A percentile compares a stretch with the other conserved stretches of the same genome.
Conservation (phyloP, 495 filamentous ascomycete genomes). For the Arthonia radiata region DNA sequence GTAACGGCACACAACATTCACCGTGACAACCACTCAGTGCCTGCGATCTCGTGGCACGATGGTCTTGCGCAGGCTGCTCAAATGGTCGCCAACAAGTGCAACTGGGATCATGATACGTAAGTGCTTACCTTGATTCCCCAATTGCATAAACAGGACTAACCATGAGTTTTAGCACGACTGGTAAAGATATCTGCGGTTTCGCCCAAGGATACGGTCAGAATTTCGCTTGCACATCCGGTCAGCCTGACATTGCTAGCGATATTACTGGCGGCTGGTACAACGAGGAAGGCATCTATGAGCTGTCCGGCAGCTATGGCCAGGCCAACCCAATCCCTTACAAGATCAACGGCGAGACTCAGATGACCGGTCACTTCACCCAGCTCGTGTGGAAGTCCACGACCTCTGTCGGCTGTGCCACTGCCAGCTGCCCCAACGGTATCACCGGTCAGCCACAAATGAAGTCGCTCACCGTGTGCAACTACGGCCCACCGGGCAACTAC, state of each 20-base stretch:
- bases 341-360: slow-evolving; percentile 33
- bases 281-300: slow-evolving; percentile 36
- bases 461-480: slow-evolving; percentile 75
- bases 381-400: slow-evolving; percentile 58
- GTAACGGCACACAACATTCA: slow-evolving; percentile 65
- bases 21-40: slow-evolving; percentile 58
- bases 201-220: slow-evolving; percentile 65
- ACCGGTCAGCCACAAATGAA: slow-evolving; percentile 19
- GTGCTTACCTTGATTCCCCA: no score
- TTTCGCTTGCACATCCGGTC: slow-evolving; percentile 29
- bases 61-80: slow-evolving; percentile 36
- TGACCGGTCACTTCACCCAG: slow-evolving; percentile 67
- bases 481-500: slow-evolving; percentile 46
- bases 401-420: slow-evolving; percentile 47
- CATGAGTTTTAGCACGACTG: no score
- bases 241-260: slow-evolving; percentile 29
- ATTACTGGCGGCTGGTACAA: slow-evolving; percentile 72
- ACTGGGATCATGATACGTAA: slow-evolving; percentile 56
- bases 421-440: slow-evolving; percentile 19
- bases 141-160: no score
- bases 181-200: slow-evolving; percentile 13
- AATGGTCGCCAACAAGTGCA: slow-evolving; percentile 26
- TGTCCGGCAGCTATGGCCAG: slow-evolving; percentile 19
- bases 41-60: slow-evolving; percentile 34
- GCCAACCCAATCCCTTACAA: slow-evolving; percentile 17